Percentiles rank a stretch among this genome's conserved stretches.
Conservation (phyloP, 768 basidiomycete species). For the Termitomyces titanicus region DNA sequence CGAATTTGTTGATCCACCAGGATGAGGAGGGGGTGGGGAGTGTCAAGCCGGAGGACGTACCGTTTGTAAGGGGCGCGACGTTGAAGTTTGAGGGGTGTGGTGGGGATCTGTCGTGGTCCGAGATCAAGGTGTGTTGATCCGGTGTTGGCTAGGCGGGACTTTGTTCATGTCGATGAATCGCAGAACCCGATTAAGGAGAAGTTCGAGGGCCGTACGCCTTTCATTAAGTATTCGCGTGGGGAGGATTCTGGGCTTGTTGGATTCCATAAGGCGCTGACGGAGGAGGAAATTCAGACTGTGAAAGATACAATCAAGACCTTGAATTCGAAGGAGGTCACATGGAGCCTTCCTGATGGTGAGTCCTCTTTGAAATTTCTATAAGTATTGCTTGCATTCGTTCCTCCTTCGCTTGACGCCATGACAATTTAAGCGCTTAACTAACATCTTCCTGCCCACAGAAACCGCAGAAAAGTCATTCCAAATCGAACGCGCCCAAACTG, state of each 20-base stretch:
- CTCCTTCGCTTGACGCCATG: neutral
- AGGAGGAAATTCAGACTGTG: conserved; percentile 70
- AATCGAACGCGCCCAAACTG: conserved; percentile 67
- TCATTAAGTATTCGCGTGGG: conserved; percentile 46
- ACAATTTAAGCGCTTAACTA: too few relatives aligned
- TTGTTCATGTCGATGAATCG: neutral
- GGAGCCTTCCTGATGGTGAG: conserved; percentile 62
- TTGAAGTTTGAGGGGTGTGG: conserved; percentile 56
- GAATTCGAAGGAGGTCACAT: conserved; percentile 60
- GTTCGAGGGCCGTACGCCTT: conserved; percentile 47
- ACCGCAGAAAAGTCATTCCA: conserved; percentile 71
- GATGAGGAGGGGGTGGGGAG: conserved; percentile 60
- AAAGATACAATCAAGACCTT: conserved; percentile 63
- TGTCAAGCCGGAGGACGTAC: conserved; percentile 58
- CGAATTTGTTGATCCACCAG: conserved; percentile 58
- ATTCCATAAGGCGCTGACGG: conserved; percentile 63
- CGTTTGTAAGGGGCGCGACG: conserved; percentile 51
- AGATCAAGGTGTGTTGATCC: conserved; percentile 41
- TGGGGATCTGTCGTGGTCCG: conserved; percentile 44
- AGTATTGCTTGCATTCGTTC: neutral
- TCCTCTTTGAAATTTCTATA: conserved; percentile 2
- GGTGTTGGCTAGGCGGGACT: neutral
- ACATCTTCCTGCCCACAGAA: conserved; percentile 37
- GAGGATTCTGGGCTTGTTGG: conserved; percentile 50
- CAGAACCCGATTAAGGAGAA: conserved; percentile 47